phyloP scores from a whole-genome alignment of 139 green algal species.

The Chlamydomonas incerta region DNA sequence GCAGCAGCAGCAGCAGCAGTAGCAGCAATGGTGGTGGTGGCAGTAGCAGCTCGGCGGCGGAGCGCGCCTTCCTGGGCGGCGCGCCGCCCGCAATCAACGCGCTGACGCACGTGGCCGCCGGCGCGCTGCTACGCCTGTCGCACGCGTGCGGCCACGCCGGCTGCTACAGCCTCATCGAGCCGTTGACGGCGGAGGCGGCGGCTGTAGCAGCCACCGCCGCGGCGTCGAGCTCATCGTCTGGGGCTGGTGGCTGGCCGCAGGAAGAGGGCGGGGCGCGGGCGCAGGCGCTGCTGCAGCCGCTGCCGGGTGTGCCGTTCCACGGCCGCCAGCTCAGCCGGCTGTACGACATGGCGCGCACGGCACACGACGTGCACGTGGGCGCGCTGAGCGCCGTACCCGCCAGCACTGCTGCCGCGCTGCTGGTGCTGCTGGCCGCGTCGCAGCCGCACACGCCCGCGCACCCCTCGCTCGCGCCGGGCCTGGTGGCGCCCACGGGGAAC shows the following conservation, averaged over 20 bases:
- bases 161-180: neutral
- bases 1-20: no score
- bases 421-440: slow-evolving; percentile 32
- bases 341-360: slow-evolving; percentile 20
- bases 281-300: neutral
- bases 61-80: no score
- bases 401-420: slow-evolving; percentile 7
- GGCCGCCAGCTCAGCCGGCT: slow-evolving; percentile 18
- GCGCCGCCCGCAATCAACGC: slow-evolving; percentile 3
- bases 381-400: neutral
- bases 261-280: no score
- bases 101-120: neutral
- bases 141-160: slow-evolving; percentile 18
- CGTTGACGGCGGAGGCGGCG: neutral
- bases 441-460: slow-evolving; percentile 34
- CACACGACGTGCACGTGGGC: neutral
- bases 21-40: no score
- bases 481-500: neutral
- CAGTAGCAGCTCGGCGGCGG: no score
- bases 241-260: no score
- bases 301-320: neutral
- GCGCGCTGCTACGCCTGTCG: neutral
- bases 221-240: no score
- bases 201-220: neutral
- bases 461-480: neutral